phyloP scores from a whole-genome alignment of 148 eudicot species.

The Vaccinium corymbosum region DNA sequence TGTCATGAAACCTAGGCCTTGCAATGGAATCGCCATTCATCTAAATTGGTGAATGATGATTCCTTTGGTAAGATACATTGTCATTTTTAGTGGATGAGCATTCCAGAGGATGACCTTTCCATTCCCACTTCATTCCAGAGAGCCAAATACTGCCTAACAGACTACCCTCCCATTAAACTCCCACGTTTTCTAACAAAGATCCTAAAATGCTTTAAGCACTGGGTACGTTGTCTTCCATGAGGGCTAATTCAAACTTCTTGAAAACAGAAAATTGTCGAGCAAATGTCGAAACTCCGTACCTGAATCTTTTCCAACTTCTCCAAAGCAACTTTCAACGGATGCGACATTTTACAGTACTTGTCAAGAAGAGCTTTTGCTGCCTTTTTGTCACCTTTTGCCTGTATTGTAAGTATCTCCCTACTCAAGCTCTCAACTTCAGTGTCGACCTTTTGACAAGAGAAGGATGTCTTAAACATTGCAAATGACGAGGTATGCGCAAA shows the following conservation, averaged over 20 bases:
- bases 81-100: neutral
- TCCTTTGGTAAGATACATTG: neutral
- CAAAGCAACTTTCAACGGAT: conserved; percentile 60
- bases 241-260: neutral
- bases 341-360: conserved; percentile 56
- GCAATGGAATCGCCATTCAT: neutral
- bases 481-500: neutral
- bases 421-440: conserved; percentile 80
- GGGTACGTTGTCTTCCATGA: neutral
- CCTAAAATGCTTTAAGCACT: neutral
- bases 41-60: neutral
- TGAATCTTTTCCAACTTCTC: conserved; percentile 64
- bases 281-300: conserved; percentile 35
- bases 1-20: neutral
- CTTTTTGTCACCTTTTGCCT: conserved; percentile 79
- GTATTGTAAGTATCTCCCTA: conserved; percentile 83
- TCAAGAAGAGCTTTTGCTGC: conserved; percentile 59
- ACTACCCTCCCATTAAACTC: neutral
- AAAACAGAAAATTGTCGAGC: neutral
- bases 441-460: conserved; percentile 41
- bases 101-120: neutral
- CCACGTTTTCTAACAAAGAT: neutral
- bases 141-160: neutral
- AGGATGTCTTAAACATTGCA: neutral
- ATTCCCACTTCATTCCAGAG: neutral